Base-by-base conservation (phyloP, 306 rosid genomes). In the Inga oerstediana region DNA sequence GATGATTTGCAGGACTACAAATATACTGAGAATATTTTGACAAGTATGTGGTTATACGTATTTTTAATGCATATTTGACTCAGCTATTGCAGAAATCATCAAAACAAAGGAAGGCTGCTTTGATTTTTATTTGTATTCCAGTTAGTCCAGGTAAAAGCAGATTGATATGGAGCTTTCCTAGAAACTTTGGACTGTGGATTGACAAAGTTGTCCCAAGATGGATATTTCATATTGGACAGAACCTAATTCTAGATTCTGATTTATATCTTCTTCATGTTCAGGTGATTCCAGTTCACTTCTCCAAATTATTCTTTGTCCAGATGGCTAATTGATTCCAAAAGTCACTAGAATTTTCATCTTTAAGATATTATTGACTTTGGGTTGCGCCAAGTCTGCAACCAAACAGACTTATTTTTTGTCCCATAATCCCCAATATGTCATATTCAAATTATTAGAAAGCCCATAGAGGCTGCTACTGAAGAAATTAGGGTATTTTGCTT, bases 121-220 rank as follows among this genome's bases (percentile, higher is more conserved):
- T 92, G 68, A 76, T 92, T 84, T 96, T 96, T 84, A 80, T 96
- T 43, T 93, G 98, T 39, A 1, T 93, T 72, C 98, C 98, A 2
- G 97, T 96, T 64, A 92, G 99, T 88, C 99, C 97, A 11, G 99
- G 99, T 75, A 90, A 81, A 78, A 96, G 99, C 92, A 92, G 99
- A 87, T 67, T 93, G 80, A 90, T 94, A 89, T 96, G 98, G 95
- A 79, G 87, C 84, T 92, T 91, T 87, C 99, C 97, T 24, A 89
- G 99, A 83, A 96, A 96, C 84, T 93, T 92, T 61, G 94, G 91
- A 12, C 0, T 78, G 39, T 92, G 94, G 98, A 84, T 92, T 14
- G 92, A 92, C 82, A 91, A 87, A 87, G 62, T 94, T 83, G 90
- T 91, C 75, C 99, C 98, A 4, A 82, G 98, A 76, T 96, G 99